Base-by-base conservation (phyloP, 176 grass and related monocot genomes). In the Eleusine indica region DNA sequence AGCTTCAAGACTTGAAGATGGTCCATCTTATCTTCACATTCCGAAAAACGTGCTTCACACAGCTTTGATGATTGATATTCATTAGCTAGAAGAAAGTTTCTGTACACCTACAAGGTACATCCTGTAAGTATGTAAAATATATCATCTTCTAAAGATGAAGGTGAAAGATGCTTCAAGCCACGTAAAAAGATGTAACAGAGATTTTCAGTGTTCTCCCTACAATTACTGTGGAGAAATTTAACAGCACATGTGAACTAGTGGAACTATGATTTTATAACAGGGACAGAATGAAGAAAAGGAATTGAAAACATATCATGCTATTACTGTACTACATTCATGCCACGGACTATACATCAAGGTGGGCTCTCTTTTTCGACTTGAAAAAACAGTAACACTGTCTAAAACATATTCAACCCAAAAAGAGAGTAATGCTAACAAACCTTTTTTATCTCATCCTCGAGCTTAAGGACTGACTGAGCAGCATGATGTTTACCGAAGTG, bases 21-120 rank as follows among this genome's bases (percentile, higher is more conserved):
- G 67, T 96, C 96, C 96, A 99, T 99, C 91, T 90, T 91, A 83
- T 99, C 96, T 87, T 99, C 96, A 66, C 96, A 99, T 21, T 99
- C 86, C 5, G 91, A 91, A 37, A 94, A 99, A 28, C 89, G 86
- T 70, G 89, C 91, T 87, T 99, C 96, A 78, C 96, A 99, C 28
- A 99, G 80, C 80, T 94, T 99, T 89, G 91, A 94, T 0, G 96
- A 99, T 73, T 99, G 96, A 78, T 96, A 99, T 80, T 96, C 93
- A 79, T 99, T 99, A 41, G 91, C 77, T 75, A 99, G 70, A 88
- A 96, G 71, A 38, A 96, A 81, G 81, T 90, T 99, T 89, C 78
- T 96, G 84, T 90, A 92, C 81, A 99, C 89, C 96, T 99, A 88
- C 82, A 94, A 90, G 85, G 51, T 83, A 87, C 76, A 90, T 73